phyloP scores from a whole-genome alignment of 2,329 filamentous ascomycete genomes.

The Trichoderma simmonsii region DNA sequence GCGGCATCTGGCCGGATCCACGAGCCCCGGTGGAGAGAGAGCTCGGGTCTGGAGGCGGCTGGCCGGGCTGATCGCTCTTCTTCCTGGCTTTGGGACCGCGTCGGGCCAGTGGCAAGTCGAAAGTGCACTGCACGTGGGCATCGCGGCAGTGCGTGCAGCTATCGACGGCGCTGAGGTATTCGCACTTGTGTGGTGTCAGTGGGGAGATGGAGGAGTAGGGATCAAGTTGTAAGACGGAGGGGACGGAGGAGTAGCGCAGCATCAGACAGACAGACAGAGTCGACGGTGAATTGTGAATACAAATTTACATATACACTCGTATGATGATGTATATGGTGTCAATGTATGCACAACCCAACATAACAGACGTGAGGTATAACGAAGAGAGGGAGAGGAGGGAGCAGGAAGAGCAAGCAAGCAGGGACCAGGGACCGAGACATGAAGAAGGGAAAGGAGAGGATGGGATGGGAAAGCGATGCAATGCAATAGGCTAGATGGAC shows the following conservation, averaged over 20 bases:
- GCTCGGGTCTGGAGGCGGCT: slow-evolving; percentile 19
- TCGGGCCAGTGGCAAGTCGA: slow-evolving; percentile 37
- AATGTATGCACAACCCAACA: neutral
- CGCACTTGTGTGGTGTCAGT: slow-evolving; percentile 26
- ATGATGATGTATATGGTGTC: neutral
- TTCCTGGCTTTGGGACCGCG: slow-evolving; percentile 38
- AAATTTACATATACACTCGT: neutral
- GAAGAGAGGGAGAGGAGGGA: neutral
- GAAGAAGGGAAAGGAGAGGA: neutral
- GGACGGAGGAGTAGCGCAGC: neutral
- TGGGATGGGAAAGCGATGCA: neutral
- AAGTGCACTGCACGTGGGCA: slow-evolving; percentile 34
- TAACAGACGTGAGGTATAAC: neutral
- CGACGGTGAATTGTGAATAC: neutral
- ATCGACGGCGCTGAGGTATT: slow-evolving; percentile 24
- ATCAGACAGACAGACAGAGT: neutral
- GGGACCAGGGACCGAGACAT: neutral
- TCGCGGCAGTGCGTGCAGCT: slow-evolving; percentile 35
- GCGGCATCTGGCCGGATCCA: slow-evolving; percentile 13
- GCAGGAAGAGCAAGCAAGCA: neutral
- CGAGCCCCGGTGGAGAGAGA: slow-evolving; percentile 12
- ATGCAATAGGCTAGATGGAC: neutral
- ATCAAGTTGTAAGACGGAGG: neutral
- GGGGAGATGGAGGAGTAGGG: neutral
- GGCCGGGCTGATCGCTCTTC: slow-evolving; percentile 20